Percentiles rank a stretch among this genome's conserved stretches.
phyloP scores from a whole-genome alignment of 805 yeast species.

The Candida anglica region DNA sequence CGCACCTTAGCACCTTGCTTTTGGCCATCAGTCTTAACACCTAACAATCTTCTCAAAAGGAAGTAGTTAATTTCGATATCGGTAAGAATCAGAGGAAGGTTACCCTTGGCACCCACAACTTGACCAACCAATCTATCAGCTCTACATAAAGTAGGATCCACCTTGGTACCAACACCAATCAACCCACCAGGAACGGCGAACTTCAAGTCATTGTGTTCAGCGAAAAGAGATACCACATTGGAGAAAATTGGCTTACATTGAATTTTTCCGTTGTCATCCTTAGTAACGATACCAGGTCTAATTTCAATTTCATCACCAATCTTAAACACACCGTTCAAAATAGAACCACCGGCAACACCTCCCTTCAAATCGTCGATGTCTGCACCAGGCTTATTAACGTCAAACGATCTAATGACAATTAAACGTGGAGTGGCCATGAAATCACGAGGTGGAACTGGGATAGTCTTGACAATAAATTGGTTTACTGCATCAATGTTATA shows the following conservation, averaged over 20 bases:
- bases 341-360: conserved; percentile 99
- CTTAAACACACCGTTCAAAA: conserved; percentile 93
- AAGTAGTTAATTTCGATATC: conserved; percentile 97
- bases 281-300: conserved; percentile 98
- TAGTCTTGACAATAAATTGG: conserved; percentile 89
- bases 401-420: conserved; percentile 96
- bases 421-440: conserved; percentile 90
- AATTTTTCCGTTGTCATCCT: conserved; percentile 81
- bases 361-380: conserved; percentile 96
- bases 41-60: conserved; percentile 91
- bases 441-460: conserved; percentile 96
- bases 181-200: conserved; percentile 99
- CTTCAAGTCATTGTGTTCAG: conserved; percentile 96
- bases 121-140: conserved; percentile 99
- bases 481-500: conserved; percentile 98
- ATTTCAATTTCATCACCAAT: conserved; percentile 98
- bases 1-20: conserved; percentile 92
- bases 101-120: conserved; percentile 96
- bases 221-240: conserved; percentile 88
- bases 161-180: conserved; percentile 98
- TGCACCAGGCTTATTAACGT: conserved; percentile 98
- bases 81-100: conserved; percentile 92
- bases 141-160: conserved; percentile 98
- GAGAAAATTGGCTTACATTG: conserved; percentile 96
- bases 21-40: conserved; percentile 97